Conservation (phyloP, 192 early-diverging fungal species). For the Glomus cerebriforme region DNA sequence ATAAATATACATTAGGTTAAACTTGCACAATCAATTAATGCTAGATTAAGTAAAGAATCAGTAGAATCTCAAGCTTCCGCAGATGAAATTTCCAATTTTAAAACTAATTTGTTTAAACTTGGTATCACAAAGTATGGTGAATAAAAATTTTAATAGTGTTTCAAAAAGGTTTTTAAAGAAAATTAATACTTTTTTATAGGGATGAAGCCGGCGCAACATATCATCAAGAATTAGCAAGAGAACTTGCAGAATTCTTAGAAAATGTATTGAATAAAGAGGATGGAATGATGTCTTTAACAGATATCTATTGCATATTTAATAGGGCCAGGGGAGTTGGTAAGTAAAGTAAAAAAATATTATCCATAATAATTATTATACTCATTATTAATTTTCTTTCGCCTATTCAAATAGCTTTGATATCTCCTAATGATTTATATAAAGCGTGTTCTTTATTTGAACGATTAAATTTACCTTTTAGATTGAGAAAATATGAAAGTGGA, state of each 20-base stretch:
- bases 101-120: conserved; percentile 79
- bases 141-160: background rate
- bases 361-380: background rate
- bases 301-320: conserved; percentile 95
- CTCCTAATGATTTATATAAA: conserved; percentile 89
- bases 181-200: conserved; percentile 36
- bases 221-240: conserved; percentile 82
- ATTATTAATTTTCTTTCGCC: background rate
- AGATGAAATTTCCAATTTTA: conserved; percentile 56
- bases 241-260: conserved; percentile 82
- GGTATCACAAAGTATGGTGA: conserved; percentile 83
- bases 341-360: background rate
- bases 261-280: conserved; percentile 65
- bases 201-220: conserved; percentile 86
- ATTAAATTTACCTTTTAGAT: conserved; percentile 69
- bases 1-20: no score
- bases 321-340: conserved; percentile 85
- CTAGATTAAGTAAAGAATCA: conserved; percentile 51
- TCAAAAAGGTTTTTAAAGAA: background rate
- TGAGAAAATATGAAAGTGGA: conserved; percentile 81
- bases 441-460: conserved; percentile 69
- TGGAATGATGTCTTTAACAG: conserved; percentile 81
- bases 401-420: conserved; percentile 71
- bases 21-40: conserved; percentile 68
- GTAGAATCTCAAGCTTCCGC: conserved; percentile 32